phyloP scores from a whole-genome alignment of 768 basidiomycete species.

The Rhizopogon roseolus region DNA sequence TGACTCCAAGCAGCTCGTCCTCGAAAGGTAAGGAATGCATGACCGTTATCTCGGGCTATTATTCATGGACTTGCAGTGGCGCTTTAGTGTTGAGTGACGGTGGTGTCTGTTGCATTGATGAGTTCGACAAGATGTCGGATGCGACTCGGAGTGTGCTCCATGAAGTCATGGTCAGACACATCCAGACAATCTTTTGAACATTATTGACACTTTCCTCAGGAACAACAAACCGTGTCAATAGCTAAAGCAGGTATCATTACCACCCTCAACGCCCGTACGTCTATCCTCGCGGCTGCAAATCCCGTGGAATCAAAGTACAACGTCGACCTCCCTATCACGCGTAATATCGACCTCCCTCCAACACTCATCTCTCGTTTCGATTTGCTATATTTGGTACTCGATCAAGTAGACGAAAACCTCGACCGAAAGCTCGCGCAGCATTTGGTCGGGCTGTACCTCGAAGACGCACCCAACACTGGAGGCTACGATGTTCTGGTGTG shows the following conservation, averaged over 20 bases:
- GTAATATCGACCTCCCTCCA: slow-evolving; percentile 96
- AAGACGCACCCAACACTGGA: slow-evolving; percentile 71
- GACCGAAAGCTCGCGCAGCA: slow-evolving; percentile 90
- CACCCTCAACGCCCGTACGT: slow-evolving; percentile 96
- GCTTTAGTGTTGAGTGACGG: slow-evolving; percentile 94
- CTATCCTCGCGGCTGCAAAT: slow-evolving; percentile 95
- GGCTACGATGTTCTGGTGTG: slow-evolving; percentile 75
- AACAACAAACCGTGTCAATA: slow-evolving; percentile 99
- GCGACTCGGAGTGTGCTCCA: slow-evolving; percentile 96
- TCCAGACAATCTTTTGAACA: background rate
- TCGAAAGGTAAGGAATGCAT: slow-evolving; percentile 71
- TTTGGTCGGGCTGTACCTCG: slow-evolving; percentile 89
- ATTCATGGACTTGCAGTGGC: slow-evolving; percentile 47
- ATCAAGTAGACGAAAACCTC: slow-evolving; percentile 84
- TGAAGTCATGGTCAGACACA: slow-evolving; percentile 84
- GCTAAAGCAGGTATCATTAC: slow-evolving; percentile 99
- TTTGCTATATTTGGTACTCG: slow-evolving; percentile 90
- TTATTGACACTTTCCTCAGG: slow-evolving; percentile 40
- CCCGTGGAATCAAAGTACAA: slow-evolving; percentile 96
- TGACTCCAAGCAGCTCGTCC: slow-evolving; percentile 95
- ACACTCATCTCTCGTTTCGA: slow-evolving; percentile 98
- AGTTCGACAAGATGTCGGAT: slow-evolving; percentile 99
- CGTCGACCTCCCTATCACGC: slow-evolving; percentile 83
- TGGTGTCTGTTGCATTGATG: slow-evolving; percentile 97
- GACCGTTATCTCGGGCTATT: background rate